Evolutionary conservation across 192 early-diverging fungal genomes (phyloP).

Genomic region (Kickxella alabastrina): DNA sequence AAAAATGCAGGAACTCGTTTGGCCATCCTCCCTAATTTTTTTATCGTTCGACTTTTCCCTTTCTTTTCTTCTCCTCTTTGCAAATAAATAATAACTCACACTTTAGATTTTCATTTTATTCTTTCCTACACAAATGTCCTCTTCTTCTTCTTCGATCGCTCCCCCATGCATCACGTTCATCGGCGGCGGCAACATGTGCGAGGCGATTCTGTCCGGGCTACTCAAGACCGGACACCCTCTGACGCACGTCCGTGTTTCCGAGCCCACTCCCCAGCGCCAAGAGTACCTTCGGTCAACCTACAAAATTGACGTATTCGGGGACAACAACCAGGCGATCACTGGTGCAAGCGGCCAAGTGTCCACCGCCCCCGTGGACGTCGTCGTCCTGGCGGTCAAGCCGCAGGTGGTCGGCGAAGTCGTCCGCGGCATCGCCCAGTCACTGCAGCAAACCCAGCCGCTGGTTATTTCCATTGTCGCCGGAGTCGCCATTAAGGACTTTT

Average conservation of each 20-base stretch:
- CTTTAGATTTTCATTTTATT: too few species aligned
- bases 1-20: too few species aligned
- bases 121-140: too few species aligned
- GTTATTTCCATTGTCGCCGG: slow-evolving; percentile 90
- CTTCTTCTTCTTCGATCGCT: too few species aligned
- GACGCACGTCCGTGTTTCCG: slow-evolving; percentile 71
- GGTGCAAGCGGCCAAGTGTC: slow-evolving; percentile 30
- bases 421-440: slow-evolving; percentile 49
- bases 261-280: slow-evolving; percentile 65
- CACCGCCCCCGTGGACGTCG: slow-evolving; percentile 51
- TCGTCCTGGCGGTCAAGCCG: slow-evolving; percentile 89
- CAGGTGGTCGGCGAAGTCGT: slow-evolving; percentile 78
- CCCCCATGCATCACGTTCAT: slow-evolving; percentile 59
- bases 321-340: slow-evolving; percentile 60
- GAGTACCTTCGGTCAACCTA: slow-evolving; percentile 63
- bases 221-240: slow-evolving; percentile 68
- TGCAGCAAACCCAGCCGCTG: slow-evolving; percentile 59
- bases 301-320: slow-evolving; percentile 57
- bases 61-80: slow-evolving; percentile 2
- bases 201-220: slow-evolving; percentile 87
- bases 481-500: slow-evolving; percentile 69
- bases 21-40: too few species aligned
- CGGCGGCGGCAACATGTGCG: slow-evolving; percentile 96
- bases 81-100: not conserved
- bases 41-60: too few species aligned